Conservation (phyloP, 257 asterid genomes). For the Dorcoceras hygrometricum region DNA sequence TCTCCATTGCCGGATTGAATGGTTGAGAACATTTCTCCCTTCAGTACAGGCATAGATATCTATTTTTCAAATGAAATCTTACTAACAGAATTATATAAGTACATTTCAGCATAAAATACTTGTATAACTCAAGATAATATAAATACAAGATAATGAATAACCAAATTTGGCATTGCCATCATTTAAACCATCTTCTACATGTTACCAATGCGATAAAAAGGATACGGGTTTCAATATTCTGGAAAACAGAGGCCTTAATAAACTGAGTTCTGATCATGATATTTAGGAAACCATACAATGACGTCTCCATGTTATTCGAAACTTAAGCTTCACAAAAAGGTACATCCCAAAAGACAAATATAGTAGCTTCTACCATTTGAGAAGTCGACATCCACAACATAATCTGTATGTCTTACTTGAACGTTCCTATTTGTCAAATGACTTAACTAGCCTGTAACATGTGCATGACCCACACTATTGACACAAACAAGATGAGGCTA, state of each 20-base stretch:
- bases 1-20: slow-evolving; percentile 61
- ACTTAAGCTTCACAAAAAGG: background rate
- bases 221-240: background rate
- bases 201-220: background rate
- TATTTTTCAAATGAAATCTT: slow-evolving; percentile 1
- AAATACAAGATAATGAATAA: background rate
- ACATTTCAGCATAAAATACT: background rate
- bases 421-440: background rate
- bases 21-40: slow-evolving; percentile 52
- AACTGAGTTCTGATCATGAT: background rate
- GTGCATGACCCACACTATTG: background rate
- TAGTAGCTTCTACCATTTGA: background rate
- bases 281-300: too few species aligned
- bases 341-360: background rate
- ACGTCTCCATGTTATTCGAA: too few species aligned
- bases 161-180: background rate
- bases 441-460: background rate
- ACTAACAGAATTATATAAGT: background rate
- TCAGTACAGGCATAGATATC: slow-evolving; percentile 12
- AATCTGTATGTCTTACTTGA: background rate
- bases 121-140: background rate
- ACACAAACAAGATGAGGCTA: background rate
- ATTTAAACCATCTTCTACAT: background rate
- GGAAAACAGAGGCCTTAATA: background rate
- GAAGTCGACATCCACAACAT: too few species aligned